Evolutionary conservation across 2,329 filamentous ascomycete species (phyloP), one percentile per base, ranked within the genome.

Genomic region (Chaetomium sp.): DNA sequence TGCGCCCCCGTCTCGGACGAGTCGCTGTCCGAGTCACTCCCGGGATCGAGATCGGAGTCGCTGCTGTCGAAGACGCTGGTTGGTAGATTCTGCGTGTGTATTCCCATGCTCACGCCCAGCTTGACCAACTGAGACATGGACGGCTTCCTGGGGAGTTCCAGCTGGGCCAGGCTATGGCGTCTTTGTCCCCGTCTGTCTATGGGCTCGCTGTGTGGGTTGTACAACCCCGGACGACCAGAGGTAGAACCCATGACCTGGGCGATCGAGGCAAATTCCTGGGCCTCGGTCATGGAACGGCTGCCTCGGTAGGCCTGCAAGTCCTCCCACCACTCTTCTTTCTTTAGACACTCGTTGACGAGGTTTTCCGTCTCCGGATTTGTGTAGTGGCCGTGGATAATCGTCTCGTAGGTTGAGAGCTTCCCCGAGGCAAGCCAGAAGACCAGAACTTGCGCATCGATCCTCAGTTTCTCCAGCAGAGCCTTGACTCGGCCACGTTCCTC

Each of bases 391-490:
- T 94, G 90, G 49, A 95, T 80, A 54, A 95, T 88, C 34, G 84
- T 76, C 61, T 91, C 85, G 64, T 95, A 95, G 0, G 84, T 86
- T 41, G 82, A 77, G 4, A 95, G 69, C 12, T 82, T 74, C 0
- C 89, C 89, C 49, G 82, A 87, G 1, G 89, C 87, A 41, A 95
- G 78, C 81, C 87, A 94, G 65, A 91, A 91, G 1, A 95, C 90
- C 11, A 87, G 71, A 0, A 95, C 81, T 59, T 89, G 78, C 3
- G 89, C 90, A 59, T 91, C 82, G 48, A 95, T 95, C 12, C 90
- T 79, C 7, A 95, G 71, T 67, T 92, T 95, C 27, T 89, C 87
- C 0, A 95, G 76, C 1, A 95, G 75, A 1, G 86, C 82, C 57
- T 82, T 82, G 12, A 95, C 86, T 55, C 89, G 77, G 1, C 79